These are phyloP conservation scores for Keithomyces neogunnii DNA, from an alignment of 2,329 filamentous ascomycete genomes.

Conservation along the genomic window DNA sequence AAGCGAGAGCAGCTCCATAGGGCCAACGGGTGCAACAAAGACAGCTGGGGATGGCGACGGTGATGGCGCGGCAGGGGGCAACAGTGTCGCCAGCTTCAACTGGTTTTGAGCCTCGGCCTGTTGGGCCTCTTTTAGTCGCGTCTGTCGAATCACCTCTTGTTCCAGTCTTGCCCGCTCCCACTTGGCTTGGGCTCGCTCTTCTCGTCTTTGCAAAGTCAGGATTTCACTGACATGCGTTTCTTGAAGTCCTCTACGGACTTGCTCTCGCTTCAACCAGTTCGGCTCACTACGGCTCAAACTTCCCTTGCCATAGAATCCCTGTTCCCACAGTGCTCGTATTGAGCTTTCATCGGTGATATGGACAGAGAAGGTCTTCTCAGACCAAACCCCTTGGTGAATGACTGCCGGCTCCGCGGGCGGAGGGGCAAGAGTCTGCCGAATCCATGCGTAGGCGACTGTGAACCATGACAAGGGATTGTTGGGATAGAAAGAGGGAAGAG, in stretches of 20 bases:
- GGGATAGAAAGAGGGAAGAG: slow-evolving; percentile 80
- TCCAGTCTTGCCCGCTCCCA: slow-evolving; percentile 86
- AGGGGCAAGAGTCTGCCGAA: slow-evolving; percentile 62
- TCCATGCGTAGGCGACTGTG: slow-evolving; percentile 68
- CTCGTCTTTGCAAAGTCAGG: slow-evolving; percentile 64
- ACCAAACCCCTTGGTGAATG: slow-evolving; percentile 69
- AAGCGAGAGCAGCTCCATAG: slow-evolving; percentile 31
- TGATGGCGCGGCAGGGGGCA: background rate
- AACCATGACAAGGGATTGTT: slow-evolving; percentile 86
- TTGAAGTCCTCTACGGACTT: slow-evolving; percentile 58
- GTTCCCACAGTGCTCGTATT: slow-evolving; percentile 82
- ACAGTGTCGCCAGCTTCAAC: slow-evolving; percentile 6
- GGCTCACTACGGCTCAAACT: slow-evolving; percentile 89
- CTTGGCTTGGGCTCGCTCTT: slow-evolving; percentile 77
- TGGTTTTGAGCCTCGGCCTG: slow-evolving; percentile 14
- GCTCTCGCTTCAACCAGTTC: slow-evolving; percentile 80
- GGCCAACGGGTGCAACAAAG: slow-evolving; percentile 33
- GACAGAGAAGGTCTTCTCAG: slow-evolving; percentile 70
- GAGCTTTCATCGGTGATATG: slow-evolving; percentile 71
- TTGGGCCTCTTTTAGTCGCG: slow-evolving; percentile 39
- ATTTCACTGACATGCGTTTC: slow-evolving; percentile 71
- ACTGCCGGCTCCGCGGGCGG: slow-evolving; percentile 56
- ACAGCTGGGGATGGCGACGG: background rate
- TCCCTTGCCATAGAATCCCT: slow-evolving; percentile 96
- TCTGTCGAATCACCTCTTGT: slow-evolving; percentile 72